These are phyloP conservation scores for Nemania diffusa DNA, from an alignment of 2,329 filamentous ascomycete genomes.

Conservation along the genomic window DNA sequence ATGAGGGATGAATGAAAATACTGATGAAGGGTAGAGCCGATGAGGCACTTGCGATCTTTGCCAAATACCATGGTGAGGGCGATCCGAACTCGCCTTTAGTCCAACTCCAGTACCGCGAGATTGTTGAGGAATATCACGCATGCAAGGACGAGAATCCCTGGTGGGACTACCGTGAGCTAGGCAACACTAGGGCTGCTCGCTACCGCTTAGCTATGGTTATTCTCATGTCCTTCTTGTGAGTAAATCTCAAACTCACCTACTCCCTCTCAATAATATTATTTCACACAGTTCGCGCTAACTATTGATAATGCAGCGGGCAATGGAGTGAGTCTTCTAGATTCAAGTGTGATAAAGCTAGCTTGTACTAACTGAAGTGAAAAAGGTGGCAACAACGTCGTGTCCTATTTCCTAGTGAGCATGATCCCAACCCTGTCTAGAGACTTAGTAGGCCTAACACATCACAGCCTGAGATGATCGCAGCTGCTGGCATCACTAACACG, in stretches of 20 bases:
- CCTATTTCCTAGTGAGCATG: constrained; percentile 51
- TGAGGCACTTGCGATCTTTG: constrained; percentile 65
- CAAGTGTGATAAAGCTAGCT: background rate
- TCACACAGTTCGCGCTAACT: constrained; percentile 11
- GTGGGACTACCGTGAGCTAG: constrained; percentile 68
- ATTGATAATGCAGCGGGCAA: constrained; percentile 50
- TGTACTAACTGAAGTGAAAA: background rate
- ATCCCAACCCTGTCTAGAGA: background rate
- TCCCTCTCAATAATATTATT: background rate
- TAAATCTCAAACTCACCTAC: background rate
- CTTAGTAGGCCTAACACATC: constrained; percentile 6
- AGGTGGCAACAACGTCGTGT: constrained; percentile 56
- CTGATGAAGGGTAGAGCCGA: constrained; percentile 53
- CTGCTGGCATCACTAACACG: constrained; percentile 53
- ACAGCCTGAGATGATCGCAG: constrained; percentile 55
- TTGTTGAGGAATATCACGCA: constrained; percentile 60
- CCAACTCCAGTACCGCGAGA: constrained; percentile 66
- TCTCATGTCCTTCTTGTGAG: constrained; percentile 61
- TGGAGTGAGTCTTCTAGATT: constrained; percentile 46
- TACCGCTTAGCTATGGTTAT: constrained; percentile 63
- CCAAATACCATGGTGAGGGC: constrained; percentile 69
- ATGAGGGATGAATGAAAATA: background rate
- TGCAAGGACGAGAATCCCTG: constrained; percentile 65
- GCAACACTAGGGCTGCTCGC: constrained; percentile 58
- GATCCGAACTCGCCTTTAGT: constrained; percentile 63